Evolutionary conservation across 2,329 filamentous ascomycete genomes (phyloP).

Genomic region (Didymella keratinophila): DNA sequence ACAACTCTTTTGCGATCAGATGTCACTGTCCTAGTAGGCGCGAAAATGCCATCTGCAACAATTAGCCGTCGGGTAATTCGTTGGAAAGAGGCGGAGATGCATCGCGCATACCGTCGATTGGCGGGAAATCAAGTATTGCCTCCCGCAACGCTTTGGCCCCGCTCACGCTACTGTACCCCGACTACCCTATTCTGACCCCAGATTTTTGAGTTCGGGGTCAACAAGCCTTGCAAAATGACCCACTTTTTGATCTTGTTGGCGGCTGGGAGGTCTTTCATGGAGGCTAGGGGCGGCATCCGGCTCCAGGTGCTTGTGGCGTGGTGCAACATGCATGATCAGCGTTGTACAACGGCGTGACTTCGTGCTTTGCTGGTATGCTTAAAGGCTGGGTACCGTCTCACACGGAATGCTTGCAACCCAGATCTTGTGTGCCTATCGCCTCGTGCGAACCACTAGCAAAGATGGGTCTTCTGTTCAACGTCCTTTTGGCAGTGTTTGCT

Average conservation of each 20-base stretch:
- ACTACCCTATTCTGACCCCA: constrained; percentile 25
- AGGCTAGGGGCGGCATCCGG: constrained; percentile 38
- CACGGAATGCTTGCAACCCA: neutral
- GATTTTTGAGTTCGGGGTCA: constrained; percentile 25
- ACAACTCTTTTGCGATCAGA: neutral
- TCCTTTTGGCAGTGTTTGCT: constrained; percentile 54
- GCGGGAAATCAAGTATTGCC: constrained; percentile 32
- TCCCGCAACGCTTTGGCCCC: constrained; percentile 24
- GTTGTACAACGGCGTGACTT: constrained; percentile 17
- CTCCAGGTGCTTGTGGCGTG: constrained; percentile 22
- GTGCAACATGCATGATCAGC: constrained; percentile 24
- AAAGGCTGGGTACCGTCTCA: constrained; percentile 5
- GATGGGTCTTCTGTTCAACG: constrained; percentile 56
- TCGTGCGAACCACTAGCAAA: neutral
- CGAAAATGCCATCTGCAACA: neutral
- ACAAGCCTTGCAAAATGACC: constrained; percentile 19
- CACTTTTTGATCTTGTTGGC: constrained; percentile 10
- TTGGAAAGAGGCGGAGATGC: constrained; percentile 7
- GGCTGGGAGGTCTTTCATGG: constrained; percentile 20
- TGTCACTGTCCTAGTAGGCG: constrained; percentile 1
- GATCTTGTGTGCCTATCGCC: neutral
- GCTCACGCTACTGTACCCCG: constrained; percentile 32
- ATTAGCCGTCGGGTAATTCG: constrained; percentile 18
- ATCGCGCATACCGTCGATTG: constrained; percentile 23
- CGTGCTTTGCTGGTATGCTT: neutral